Base-by-base conservation (phyloP, 257 asterid genomes). In the Solanum raphanifolium region DNA sequence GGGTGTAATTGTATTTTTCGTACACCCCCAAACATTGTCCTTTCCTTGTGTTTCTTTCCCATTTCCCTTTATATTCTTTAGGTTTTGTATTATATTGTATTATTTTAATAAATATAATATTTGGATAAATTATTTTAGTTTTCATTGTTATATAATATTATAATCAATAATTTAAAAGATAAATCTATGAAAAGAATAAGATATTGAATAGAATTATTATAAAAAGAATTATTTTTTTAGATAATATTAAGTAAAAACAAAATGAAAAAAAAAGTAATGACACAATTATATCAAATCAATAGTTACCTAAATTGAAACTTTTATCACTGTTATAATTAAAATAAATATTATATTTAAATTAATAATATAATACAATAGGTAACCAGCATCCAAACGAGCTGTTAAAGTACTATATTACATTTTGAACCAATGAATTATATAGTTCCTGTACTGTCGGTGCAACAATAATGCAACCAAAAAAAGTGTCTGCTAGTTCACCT, bases 81-180 rank as follows among this genome's bases (percentile, higher is more conserved):
- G 81, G 69, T 5, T 23, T 60, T 9, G 4, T 18, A 18, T 6
- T 55, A 18, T 55, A 55, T 55, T 18, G 1, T 55, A 52, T 5
- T 16, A 15, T 52, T 52, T 52, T 18, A 55, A 20, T 18, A 55
- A 6, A 6, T 55, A 55, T 20, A 55, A 60, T 55, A 58, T 58
- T 58, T 58, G 0, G 0, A 58, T 20, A 7, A 21, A 20, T 7
- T 58, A 7, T 55, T 18, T 55, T 55, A 52, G 0, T 55, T 55
- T 55, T 55, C 0, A 3, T 58, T 0, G 2, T 58, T 58, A 58
- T 1, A 58, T 21, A 58, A 3, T 58, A 58, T 0, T 9, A 58
- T 9, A 58, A 58, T 21, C 11, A 58, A 21, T 58, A 0, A 0
- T 20, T 20, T 55, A 0, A 55, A 18, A 18, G 9, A 58, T 8